These are phyloP conservation scores for Selaginella moellendorffii DNA, from an alignment of 75 land plant genomes.

Conservation along the genomic window DNA sequence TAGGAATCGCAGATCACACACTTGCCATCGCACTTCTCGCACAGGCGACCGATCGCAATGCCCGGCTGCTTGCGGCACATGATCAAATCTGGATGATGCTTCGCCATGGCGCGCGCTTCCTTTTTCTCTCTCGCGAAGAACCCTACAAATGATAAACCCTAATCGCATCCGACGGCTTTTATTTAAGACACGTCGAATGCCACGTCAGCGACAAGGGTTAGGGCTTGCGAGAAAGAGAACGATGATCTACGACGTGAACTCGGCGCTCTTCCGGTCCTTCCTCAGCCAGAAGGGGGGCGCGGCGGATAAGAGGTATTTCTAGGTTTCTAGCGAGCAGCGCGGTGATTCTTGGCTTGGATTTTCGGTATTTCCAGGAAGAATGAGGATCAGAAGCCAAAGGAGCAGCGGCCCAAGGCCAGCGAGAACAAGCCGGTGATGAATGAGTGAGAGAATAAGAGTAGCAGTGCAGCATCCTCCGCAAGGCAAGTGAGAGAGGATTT, in stretches of 20 bases:
- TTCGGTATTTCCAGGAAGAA: conserved; percentile 30
- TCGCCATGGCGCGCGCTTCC: conserved; percentile 39
- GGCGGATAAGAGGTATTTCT: conserved; percentile 44
- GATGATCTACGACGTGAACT: conserved; percentile 49
- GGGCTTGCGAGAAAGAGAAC: not conserved
- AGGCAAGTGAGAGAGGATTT: too few species aligned
- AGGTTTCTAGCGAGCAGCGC: not conserved
- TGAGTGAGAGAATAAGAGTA: too few species aligned
- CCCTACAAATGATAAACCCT: not conserved
- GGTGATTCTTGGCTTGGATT: not conserved
- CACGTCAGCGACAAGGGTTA: not conserved
- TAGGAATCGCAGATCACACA: conserved; percentile 64
- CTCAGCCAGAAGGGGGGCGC: conserved; percentile 81
- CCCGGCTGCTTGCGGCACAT: conserved; percentile 77
- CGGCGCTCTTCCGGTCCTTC: conserved; percentile 88
- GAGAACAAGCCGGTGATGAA: conserved; percentile 99
- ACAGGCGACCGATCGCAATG: conserved; percentile 56
- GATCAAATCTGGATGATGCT: conserved; percentile 67
- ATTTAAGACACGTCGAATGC: not conserved
- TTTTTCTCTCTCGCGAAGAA: not conserved
- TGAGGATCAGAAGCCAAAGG: conserved; percentile 83
- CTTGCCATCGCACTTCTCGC: conserved; percentile 64
- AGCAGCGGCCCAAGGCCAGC: conserved; percentile 69
- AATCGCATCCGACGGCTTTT: not conserved
- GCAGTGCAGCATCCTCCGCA: too few species aligned